Evolutionary conservation across 1,139 yeast genomes (phyloP).

Genomic region (Yamadazyma songkhlaensis): DNA sequence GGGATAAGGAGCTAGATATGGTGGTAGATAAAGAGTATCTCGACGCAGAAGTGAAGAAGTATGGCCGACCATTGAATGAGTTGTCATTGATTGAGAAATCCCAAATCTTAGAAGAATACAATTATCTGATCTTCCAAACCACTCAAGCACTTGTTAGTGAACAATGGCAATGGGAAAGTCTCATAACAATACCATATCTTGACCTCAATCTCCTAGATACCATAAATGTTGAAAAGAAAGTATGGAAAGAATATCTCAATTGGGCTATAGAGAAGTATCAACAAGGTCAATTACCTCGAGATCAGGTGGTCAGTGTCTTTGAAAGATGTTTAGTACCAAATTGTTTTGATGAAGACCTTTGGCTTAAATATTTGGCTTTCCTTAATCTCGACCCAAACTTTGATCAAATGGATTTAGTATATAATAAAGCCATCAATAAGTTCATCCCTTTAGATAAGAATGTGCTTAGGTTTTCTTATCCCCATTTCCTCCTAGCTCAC

Average conservation of each 20-base stretch:
- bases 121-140: conserved; percentile 36
- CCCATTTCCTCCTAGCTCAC: conserved; percentile 25
- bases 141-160: conserved; percentile 53
- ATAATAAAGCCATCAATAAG: conserved; percentile 39
- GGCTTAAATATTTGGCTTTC: conserved; percentile 58
- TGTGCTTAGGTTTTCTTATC: conserved; percentile 40
- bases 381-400: conserved; percentile 21
- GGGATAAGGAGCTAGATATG: conserved; percentile 30
- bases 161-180: conserved; percentile 62
- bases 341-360: conserved; percentile 47
- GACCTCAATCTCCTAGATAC: conserved; percentile 22
- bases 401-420: conserved; percentile 27
- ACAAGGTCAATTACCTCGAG: not conserved
- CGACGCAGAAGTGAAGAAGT: conserved; percentile 17
- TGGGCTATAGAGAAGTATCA: conserved; percentile 29
- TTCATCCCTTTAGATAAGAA: conserved; percentile 44
- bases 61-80: conserved; percentile 19
- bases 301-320: conserved; percentile 34
- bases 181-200: conserved; percentile 44
- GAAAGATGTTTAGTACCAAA: conserved; percentile 63
- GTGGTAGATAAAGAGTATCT: conserved; percentile 18
- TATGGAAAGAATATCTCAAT: conserved; percentile 55
- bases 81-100: conserved; percentile 29
- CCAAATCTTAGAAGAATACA: conserved; percentile 41
- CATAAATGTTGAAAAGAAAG: conserved; percentile 30